phyloP scores from a whole-genome alignment of 1,139 yeast species.

The Scheffersomyces lignicola region DNA sequence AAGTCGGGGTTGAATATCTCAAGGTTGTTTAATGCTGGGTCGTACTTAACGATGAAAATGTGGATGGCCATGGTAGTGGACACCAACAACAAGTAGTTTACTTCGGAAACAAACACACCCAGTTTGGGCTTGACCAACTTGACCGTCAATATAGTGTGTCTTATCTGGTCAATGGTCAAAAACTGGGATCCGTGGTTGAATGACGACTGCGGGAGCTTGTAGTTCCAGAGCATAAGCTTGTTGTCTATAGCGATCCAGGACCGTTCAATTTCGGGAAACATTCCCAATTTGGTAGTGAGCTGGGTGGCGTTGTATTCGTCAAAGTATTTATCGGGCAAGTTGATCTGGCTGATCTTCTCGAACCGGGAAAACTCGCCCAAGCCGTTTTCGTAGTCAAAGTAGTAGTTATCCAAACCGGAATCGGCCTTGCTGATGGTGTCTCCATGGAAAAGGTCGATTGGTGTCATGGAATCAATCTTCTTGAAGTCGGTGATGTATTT shows the following conservation, averaged over 20 bases:
- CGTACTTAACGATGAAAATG: constrained; percentile 69
- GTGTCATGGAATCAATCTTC: constrained; percentile 47
- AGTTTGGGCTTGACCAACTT: constrained; percentile 76
- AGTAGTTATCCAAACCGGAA: constrained; percentile 45
- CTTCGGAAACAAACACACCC: constrained; percentile 76
- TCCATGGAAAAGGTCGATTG: constrained; percentile 44
- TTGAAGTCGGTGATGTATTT: constrained; percentile 47
- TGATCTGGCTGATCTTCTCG: constrained; percentile 65
- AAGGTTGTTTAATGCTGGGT: constrained; percentile 49
- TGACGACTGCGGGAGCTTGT: constrained; percentile 54
- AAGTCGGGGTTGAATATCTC: constrained; percentile 83
- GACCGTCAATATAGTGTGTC: constrained; percentile 75
- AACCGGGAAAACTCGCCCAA: constrained; percentile 69
- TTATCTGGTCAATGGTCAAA: constrained; percentile 79
- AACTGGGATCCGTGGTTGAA: constrained; percentile 59
- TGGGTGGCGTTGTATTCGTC: constrained; percentile 74
- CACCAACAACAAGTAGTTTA: constrained; percentile 69
- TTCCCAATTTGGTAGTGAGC: constrained; percentile 74
- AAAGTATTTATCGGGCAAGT: constrained; percentile 80
- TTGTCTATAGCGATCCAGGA: constrained; percentile 90
- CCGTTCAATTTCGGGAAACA: constrained; percentile 77
- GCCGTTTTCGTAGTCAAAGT: constrained; percentile 41
- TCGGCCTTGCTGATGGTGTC: constrained; percentile 38
- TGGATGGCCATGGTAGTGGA: constrained; percentile 82
- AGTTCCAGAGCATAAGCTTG: constrained; percentile 83